Evolutionary conservation across 805 yeast species (phyloP).

Genomic region (Zygosaccharomyces gambellarensis): DNA sequence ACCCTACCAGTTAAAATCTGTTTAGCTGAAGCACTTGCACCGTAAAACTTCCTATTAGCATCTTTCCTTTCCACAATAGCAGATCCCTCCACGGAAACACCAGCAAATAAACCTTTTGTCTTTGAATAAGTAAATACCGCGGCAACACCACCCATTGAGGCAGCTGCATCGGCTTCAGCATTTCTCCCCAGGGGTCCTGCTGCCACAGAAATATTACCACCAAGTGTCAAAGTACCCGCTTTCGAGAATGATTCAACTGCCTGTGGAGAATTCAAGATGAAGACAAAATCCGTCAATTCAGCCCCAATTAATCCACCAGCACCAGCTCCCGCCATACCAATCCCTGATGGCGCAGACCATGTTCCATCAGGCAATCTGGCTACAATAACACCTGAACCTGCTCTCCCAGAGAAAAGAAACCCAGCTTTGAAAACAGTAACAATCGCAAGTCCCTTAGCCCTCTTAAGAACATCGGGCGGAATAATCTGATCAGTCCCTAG

Average conservation of each 20-base stretch:
- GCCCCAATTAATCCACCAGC: constrained; percentile 98
- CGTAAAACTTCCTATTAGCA: constrained; percentile 93
- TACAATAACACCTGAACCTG: constrained; percentile 94
- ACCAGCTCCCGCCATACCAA: constrained; percentile 96
- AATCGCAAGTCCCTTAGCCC: constrained; percentile 89
- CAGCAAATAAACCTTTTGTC: constrained; percentile 95
- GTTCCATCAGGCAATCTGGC: constrained; percentile 91
- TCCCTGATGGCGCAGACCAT: constrained; percentile 98
- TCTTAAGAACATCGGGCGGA: constrained; percentile 79
- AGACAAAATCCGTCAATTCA: constrained; percentile 92
- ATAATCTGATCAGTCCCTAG: constrained; percentile 84
- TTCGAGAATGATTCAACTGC: constrained; percentile 95
- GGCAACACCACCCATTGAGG: constrained; percentile 79
- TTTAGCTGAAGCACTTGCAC: constrained; percentile 82
- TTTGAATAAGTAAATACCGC: constrained; percentile 92
- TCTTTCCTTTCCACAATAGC: constrained; percentile 96
- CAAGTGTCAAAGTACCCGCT: constrained; percentile 88
- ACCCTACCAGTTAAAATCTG: constrained; percentile 78
- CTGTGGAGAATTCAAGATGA: constrained; percentile 75
- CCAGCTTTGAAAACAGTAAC: constrained; percentile 97
- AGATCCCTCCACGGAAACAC: constrained; percentile 95
- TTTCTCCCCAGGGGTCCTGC: constrained; percentile 97
- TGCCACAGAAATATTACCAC: constrained; percentile 91
- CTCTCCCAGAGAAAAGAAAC: constrained; percentile 90
- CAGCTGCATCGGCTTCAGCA: constrained; percentile 96